phyloP scores from a whole-genome alignment of 768 basidiomycete species.

The Agrocybe chaxingu region DNA sequence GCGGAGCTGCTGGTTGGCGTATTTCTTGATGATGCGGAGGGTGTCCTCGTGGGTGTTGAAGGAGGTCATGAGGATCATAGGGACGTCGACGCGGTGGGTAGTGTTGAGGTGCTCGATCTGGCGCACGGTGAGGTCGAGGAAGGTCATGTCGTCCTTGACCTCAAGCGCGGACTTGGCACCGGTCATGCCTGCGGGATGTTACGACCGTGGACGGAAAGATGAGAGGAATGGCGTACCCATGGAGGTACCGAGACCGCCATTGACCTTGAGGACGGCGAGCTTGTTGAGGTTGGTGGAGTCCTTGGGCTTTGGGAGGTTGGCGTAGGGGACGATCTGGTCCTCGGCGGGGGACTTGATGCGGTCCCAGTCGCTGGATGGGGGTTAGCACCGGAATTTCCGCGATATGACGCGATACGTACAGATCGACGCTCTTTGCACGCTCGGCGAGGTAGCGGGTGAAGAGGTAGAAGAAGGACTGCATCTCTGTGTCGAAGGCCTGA shows the following conservation, averaged over 20 bases:
- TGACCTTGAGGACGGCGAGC: conserved; percentile 93
- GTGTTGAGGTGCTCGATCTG: conserved; percentile 97
- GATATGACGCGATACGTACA: conserved; percentile 48
- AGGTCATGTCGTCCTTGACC: conserved; percentile 97
- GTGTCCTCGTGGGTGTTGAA: conserved; percentile 99
- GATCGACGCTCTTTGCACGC: conserved; percentile 80
- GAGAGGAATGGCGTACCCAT: conserved; percentile 55
- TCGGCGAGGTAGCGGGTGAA: conserved; percentile 93
- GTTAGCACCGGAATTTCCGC: conserved; percentile 4
- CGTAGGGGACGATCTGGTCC: conserved; percentile 85
- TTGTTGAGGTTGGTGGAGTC: conserved; percentile 78
- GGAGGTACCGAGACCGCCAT: conserved; percentile 89
- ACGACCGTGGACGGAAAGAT: conserved; percentile 1
- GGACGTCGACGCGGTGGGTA: conserved; percentile 79
- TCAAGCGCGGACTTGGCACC: conserved; percentile 93
- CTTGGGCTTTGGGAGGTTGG: conserved; percentile 55
- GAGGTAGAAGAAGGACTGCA: conserved; percentile 94
- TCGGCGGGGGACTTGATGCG: conserved; percentile 83
- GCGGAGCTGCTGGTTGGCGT: conserved; percentile 90
- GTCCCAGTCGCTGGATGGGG: conserved; percentile 70
- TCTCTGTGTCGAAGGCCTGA: conserved; percentile 90
- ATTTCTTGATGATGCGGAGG: conserved; percentile 94
- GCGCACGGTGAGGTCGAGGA: conserved; percentile 90
- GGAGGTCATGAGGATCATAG: conserved; percentile 98
- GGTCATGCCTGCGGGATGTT: conserved; percentile 56